A percentile compares a stretch with the other conserved stretches of the same genome.
Evolutionary conservation across 352 stramenopile species (phyloP).

Genomic region (Lagenidium giganteum): DNA sequence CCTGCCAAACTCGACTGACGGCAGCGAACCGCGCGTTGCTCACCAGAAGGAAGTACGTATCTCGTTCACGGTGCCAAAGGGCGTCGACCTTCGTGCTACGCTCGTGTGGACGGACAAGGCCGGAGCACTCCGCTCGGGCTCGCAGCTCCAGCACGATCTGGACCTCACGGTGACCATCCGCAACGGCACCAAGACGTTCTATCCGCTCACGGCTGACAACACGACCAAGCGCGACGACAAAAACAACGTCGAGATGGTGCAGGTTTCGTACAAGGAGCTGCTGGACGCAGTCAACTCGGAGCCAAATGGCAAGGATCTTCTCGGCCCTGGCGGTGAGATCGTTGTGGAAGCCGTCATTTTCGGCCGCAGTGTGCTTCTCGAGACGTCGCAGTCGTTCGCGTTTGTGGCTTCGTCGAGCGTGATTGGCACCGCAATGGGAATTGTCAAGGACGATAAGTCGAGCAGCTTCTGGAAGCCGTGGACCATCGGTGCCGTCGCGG

Average conservation of each 20-base stretch:
- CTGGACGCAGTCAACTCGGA: slow-evolving; percentile 20
- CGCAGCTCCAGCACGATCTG: slow-evolving; percentile 63
- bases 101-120: slow-evolving; percentile 71
- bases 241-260: slow-evolving; percentile 83
- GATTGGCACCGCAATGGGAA: slow-evolving; percentile 34
- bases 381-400: slow-evolving; percentile 53
- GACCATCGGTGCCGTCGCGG: slow-evolving; percentile 53
- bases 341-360: slow-evolving; percentile 57
- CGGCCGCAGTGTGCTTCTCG: slow-evolving; percentile 62
- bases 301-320: slow-evolving; percentile 21
- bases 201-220: slow-evolving; percentile 53
- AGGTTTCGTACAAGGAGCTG: slow-evolving; percentile 50
- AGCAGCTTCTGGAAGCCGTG: slow-evolving; percentile 61
- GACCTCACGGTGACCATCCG: slow-evolving; percentile 55
- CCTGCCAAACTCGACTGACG: slow-evolving; percentile 25
- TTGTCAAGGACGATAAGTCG: slow-evolving; percentile 14
- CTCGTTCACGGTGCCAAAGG: slow-evolving; percentile 46
- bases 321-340: too few species aligned
- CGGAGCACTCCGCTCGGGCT: slow-evolving; percentile 40
- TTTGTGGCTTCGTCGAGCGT: slow-evolving; percentile 79
- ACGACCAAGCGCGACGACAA: slow-evolving; percentile 43
- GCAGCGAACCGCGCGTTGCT: slow-evolving; percentile 46
- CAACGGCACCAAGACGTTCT: slow-evolving; percentile 45
- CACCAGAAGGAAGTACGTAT: slow-evolving; percentile 43
- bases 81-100: slow-evolving; percentile 57